Evolutionary conservation across 2,329 filamentous ascomycete species (phyloP).

Genomic region (Neofusicoccum laricinum): DNA sequence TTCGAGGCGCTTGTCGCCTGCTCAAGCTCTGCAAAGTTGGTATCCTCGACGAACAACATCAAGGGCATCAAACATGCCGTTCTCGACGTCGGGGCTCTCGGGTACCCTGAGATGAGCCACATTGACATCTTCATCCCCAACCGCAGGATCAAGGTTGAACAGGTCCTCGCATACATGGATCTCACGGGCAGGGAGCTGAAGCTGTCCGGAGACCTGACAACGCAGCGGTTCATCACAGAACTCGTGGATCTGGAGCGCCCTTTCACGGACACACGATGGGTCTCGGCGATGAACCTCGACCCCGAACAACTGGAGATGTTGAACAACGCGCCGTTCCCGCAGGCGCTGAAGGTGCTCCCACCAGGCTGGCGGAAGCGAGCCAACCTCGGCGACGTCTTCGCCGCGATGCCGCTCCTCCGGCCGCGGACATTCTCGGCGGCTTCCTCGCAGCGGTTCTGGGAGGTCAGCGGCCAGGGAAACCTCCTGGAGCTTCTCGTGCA

Average conservation of each 20-base stretch:
- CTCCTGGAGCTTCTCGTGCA: not conserved
- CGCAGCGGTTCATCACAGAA: not conserved
- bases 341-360: not conserved
- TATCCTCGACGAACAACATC: not conserved
- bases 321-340: not conserved
- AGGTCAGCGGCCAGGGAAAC: not conserved
- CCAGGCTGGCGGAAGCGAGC: not conserved
- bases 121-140: conserved; percentile 22
- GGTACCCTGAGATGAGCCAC: conserved; percentile 19
- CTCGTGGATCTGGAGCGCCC: not conserved
- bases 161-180: conserved; percentile 18
- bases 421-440: not conserved
- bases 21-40: not conserved
- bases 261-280: not conserved
- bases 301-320: not conserved
- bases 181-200: not conserved
- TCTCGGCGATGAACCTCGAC: not conserved
- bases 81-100: conserved; percentile 4
- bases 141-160: conserved; percentile 16
- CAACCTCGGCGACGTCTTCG: not conserved
- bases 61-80: not conserved
- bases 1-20: not conserved
- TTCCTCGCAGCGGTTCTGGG: not conserved
- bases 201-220: not conserved
- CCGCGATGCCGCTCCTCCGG: not conserved